Conservation (phyloP, 495 filamentous ascomycete species). For the Apiosordaria backusii region DNA sequence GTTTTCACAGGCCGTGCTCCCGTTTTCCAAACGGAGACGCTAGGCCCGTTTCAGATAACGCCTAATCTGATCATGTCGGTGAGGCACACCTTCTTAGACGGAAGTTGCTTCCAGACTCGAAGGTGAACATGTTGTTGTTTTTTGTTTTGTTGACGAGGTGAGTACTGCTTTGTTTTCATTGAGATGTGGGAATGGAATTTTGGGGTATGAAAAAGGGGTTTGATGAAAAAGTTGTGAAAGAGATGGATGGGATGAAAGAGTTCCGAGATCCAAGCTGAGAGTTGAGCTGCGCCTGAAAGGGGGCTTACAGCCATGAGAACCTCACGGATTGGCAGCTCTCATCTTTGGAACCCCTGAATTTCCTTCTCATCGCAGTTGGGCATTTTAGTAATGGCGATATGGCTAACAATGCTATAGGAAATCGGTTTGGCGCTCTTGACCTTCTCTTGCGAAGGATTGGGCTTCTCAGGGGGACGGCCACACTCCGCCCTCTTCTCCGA, state of each 20-base stretch:
- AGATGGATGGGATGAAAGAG: not conserved
- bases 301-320: not conserved
- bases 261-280: not conserved
- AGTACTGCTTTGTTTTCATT: not conserved
- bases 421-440: not conserved
- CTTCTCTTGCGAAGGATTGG: not conserved
- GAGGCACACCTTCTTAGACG: not conserved
- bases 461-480: not conserved
- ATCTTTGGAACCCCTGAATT: not conserved
- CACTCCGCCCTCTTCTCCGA: not conserved
- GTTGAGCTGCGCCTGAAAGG: not conserved
- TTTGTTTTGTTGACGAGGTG: not conserved
- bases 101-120: not conserved
- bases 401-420: not conserved
- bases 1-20: not conserved
- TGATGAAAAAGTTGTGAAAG: not conserved
- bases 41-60: slow-evolving; percentile 5
- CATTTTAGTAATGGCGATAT: not conserved
- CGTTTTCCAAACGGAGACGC: not conserved
- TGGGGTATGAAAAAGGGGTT: not conserved
- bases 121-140: not conserved
- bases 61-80: not conserved
- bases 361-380: not conserved
- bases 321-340: not conserved
- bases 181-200: not conserved